phyloP scores from a whole-genome alignment of 139 green algal genomes.

The Chlorella sp. region DNA sequence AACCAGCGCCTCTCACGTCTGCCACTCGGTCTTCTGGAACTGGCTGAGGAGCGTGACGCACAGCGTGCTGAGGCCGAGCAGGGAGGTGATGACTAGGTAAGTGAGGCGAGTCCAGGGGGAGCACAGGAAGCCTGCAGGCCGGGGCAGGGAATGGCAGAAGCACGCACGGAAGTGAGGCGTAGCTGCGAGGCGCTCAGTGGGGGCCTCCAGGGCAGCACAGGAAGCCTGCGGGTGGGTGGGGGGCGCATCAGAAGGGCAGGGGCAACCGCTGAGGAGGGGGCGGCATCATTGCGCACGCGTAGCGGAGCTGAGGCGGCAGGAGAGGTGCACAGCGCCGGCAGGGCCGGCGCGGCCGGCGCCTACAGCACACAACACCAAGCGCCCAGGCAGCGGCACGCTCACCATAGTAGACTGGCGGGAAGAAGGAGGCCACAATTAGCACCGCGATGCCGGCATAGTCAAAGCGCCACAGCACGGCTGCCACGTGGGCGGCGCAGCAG shows the following conservation, averaged over 20 bases:
- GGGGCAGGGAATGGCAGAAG: no score
- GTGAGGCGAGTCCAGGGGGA: conserved; percentile 67
- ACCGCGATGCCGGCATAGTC: conserved; percentile 95
- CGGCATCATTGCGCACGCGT: no score
- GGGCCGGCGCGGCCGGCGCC: no score
- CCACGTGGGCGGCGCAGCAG: conserved; percentile 82
- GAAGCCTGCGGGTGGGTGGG: no score
- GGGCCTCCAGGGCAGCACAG: no score
- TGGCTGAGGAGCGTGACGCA: conserved; percentile 66
- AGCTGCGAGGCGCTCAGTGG: no score
- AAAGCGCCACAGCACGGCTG: conserved; percentile 83
- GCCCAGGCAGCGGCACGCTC: background rate
- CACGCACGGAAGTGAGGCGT: no score
- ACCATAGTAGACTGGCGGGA: conserved; percentile 92
- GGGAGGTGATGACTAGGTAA: conserved; percentile 82
- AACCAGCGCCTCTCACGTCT: conserved; percentile 22
- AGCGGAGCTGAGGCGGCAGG: no score
- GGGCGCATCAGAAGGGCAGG: no score
- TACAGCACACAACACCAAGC: no score
- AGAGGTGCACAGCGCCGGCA: no score
- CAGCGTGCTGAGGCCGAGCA: conserved; percentile 76
- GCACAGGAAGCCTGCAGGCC: conserved; percentile 83
- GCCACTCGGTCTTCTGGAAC: conserved; percentile 79
- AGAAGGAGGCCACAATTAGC: conserved; percentile 97
- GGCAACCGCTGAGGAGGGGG: no score